Percentiles rank a stretch among this genome's conserved stretches.
These are phyloP conservation scores for Moesziomyces globuligerus DNA, from an alignment of 1,284 basidiomycete species.

Conservation along the genomic window DNA sequence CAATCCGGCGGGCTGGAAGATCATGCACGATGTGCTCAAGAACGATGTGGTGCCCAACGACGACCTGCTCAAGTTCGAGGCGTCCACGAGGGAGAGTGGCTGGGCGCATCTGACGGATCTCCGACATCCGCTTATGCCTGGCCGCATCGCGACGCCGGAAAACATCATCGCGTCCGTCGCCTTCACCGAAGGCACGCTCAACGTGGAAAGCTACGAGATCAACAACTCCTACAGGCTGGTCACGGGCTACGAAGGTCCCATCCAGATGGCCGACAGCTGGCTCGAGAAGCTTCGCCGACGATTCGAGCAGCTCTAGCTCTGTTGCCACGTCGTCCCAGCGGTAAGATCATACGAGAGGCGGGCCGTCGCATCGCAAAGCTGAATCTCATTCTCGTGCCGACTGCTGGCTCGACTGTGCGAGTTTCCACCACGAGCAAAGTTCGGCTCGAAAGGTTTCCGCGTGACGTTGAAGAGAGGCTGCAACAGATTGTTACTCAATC, in stretches of 20 bases:
- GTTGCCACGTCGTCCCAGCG: neutral
- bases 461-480: no score
- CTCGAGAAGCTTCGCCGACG: constrained; percentile 29
- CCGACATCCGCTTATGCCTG: constrained; percentile 60
- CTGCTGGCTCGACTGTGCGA: no score
- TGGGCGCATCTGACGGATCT: constrained; percentile 63
- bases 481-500: no score
- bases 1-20: constrained; percentile 53
- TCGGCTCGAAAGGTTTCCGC: no score
- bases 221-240: constrained; percentile 62
- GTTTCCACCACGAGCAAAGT: no score
- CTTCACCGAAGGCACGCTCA: constrained; percentile 55
- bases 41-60: constrained; percentile 53
- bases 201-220: constrained; percentile 55
- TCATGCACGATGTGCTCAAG: constrained; percentile 58
- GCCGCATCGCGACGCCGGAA: constrained; percentile 59
- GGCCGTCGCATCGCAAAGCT: neutral
- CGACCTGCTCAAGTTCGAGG: constrained; percentile 57
- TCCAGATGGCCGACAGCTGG: constrained; percentile 52
- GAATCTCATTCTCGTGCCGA: neutral
- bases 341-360: no score
- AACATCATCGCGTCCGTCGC: constrained; percentile 61
- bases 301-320: constrained; percentile 31
- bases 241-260: constrained; percentile 58
- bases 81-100: constrained; percentile 53